Base-by-base conservation (phyloP, 2,329 filamentous ascomycete species). In the Colletotrichum kahawae region DNA sequence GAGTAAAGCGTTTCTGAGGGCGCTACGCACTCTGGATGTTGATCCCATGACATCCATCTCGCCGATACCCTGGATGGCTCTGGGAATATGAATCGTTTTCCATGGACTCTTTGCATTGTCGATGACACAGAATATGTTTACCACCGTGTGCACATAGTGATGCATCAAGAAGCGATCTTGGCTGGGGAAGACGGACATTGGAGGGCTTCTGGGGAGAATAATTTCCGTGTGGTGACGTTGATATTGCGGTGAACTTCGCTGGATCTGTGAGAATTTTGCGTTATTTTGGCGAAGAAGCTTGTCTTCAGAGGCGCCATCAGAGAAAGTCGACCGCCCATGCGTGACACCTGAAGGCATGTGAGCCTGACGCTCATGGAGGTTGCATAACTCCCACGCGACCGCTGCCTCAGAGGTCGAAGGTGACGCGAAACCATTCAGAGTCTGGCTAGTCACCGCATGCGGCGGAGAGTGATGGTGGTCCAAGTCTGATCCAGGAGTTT, bases 121-220 rank as follows among this genome's bases (percentile, higher is more conserved):
- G 18, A 81, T 78, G 57, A 81, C 79, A n/a, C 79, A 80, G 14
- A 80, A 81, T 5, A 81, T 78, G 7, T 57, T 71, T 4, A 81
- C 79, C 4, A 79, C 79, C 16, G 75, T 76, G 8, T 81, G 76
- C 7, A 73, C 67, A 33, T 81, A 81, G 62, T 80, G 78, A 3
- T 79, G 72, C 65, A 81, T 78, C 27, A 81, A 76, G 57, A 79
- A 81, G 2, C 74, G 75, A 7, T 81, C 79, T 51, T 75, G 75
- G 1, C 72, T 29, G 14, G 54, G 54, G 13, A 57, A 29, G 54
- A 57, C 2, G 0, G 54, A 57, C 10, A 18, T 29, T 29, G 24
- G 54, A 16, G 27, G 24, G 54, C 54, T 57, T 29, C 16, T 57
- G 54, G 54, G 54, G 16, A 57, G 12, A 21, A 24, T 21, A 10